phyloP scores from a whole-genome alignment of 352 stramenopile species.

The Phytophthora europaea region DNA sequence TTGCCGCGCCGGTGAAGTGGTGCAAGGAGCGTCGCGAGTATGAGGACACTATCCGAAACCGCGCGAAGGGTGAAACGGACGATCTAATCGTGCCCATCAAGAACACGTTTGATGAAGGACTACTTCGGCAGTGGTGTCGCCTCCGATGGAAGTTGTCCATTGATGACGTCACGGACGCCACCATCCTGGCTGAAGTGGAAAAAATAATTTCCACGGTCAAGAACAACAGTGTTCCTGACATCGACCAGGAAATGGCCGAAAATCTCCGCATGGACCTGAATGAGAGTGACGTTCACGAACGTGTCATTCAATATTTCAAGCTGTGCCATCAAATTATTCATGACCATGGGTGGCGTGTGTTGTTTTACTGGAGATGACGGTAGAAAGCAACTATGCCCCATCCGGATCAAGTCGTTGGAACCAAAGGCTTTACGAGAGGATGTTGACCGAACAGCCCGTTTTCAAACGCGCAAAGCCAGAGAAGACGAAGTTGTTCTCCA shows the following conservation, averaged over 20 bases:
- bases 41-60: neutral
- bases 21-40: conserved; percentile 2
- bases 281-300: no score
- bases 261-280: no score
- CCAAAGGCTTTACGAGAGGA: neutral
- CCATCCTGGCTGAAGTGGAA: no score
- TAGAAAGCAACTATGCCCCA: neutral
- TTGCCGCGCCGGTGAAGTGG: conserved; percentile 6
- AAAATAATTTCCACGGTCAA: neutral
- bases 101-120: neutral
- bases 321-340: neutral
- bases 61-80: neutral
- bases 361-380: neutral
- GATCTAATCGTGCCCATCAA: neutral
- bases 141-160: neutral
- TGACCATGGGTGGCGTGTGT: neutral
- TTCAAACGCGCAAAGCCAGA: neutral
- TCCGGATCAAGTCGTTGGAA: neutral
- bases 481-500: conserved; percentile 8
- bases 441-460: neutral
- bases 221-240: neutral
- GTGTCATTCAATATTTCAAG: neutral
- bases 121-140: neutral
- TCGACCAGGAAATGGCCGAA: neutral
- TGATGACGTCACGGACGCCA: conserved; percentile 1